Conservation (phyloP, 78 protist genomes). For the Polysphondylium violaceum region DNA sequence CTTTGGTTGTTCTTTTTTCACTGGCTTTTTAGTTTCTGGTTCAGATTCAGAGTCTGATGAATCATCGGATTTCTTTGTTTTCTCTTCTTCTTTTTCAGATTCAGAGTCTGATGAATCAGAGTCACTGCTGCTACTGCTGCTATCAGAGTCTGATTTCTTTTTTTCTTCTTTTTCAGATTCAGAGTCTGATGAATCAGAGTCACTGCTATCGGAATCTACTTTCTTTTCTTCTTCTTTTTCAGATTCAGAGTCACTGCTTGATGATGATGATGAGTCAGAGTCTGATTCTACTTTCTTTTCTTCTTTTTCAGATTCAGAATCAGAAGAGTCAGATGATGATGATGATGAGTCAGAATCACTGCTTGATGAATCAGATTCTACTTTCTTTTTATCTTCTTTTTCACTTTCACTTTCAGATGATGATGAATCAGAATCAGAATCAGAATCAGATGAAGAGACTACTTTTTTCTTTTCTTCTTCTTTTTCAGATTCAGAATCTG, state of each 20-base stretch:
- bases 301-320: conserved; percentile 20
- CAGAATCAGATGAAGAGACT: conserved; percentile 3
- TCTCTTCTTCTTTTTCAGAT: conserved; percentile 4
- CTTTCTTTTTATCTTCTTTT: conserved; percentile 17
- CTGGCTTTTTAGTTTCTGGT: too few relatives aligned
- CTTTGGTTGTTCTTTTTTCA: background rate
- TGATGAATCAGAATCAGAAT: background rate
- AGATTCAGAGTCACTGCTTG: conserved; percentile 10
- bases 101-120: too few relatives aligned
- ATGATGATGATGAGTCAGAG: conserved; percentile 19
- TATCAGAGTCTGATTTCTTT: too few relatives aligned
- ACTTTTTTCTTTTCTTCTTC: background rate
- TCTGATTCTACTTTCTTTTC: background rate
- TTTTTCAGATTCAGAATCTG: conserved; percentile 2
- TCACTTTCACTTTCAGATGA: too few relatives aligned
- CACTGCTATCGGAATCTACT: conserved; percentile 1
- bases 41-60: too few relatives aligned
- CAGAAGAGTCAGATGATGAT: background rate
- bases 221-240: background rate
- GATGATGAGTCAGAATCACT: background rate
- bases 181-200: conserved; percentile 1
- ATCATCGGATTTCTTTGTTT: background rate
- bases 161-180: conserved; percentile 9
- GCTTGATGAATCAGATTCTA: background rate
- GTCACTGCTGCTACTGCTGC: background rate